These are phyloP conservation scores for Selaginella tamariscina DNA, from an alignment of 75 land plant species.

Conservation along the genomic window DNA sequence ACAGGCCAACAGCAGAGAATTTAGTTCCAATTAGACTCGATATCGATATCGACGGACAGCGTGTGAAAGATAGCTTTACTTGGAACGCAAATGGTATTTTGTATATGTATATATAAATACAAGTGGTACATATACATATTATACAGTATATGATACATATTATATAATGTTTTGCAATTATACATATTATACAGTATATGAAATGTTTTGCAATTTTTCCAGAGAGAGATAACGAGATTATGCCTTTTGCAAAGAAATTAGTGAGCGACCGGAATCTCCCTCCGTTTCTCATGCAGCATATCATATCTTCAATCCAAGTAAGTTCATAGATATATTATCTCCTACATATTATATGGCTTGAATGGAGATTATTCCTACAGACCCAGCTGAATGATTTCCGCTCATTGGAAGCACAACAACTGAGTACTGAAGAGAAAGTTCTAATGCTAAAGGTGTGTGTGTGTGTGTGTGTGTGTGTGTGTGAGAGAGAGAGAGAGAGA, in stretches of 20 bases:
- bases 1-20: slow-evolving; percentile 70
- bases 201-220: slow-evolving; percentile 2
- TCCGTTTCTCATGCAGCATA: slow-evolving; percentile 47
- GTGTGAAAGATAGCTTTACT: slow-evolving; percentile 62
- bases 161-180: no score
- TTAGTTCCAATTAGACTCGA: slow-evolving; percentile 72
- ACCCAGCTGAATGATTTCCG: slow-evolving; percentile 68
- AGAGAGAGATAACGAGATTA: slow-evolving; percentile 73
- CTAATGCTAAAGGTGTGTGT: slow-evolving; percentile 64
- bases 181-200: no score
- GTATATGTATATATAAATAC: not conserved
- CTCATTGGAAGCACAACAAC: slow-evolving; percentile 75
- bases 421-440: slow-evolving; percentile 65
- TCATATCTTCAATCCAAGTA: slow-evolving; percentile 72
- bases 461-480: no score
- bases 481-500: no score
- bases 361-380: slow-evolving; percentile 20
- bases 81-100: slow-evolving; percentile 73
- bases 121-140: not conserved
- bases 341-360: not conserved
- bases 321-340: not conserved
- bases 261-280: slow-evolving; percentile 81
- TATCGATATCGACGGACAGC: slow-evolving; percentile 61
- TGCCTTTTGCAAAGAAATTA: slow-evolving; percentile 57
- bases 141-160: not conserved